These are phyloP conservation scores for Didymella exigua DNA, from an alignment of 2,329 filamentous ascomycete species.

Conservation along the genomic window DNA sequence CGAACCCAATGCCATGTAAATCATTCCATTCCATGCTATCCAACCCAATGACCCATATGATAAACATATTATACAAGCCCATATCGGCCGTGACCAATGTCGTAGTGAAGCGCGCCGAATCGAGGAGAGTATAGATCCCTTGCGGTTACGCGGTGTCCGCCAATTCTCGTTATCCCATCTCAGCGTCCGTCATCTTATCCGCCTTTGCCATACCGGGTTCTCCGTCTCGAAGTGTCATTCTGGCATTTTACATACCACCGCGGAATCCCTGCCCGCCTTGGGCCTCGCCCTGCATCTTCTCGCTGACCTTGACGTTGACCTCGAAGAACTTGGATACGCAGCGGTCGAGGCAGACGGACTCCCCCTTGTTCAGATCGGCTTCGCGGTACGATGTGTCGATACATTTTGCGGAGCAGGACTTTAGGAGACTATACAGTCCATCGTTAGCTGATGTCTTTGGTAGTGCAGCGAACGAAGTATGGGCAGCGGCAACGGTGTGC, in stretches of 20 bases:
- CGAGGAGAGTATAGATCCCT: conserved; percentile 1
- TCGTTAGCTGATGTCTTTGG: not conserved
- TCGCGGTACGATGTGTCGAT: conserved; percentile 92
- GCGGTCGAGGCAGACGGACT: conserved; percentile 96
- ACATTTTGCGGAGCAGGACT: conserved; percentile 93
- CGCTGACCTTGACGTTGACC: conserved; percentile 95
- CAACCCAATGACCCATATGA: conserved; percentile 11
- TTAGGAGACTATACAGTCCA: conserved; percentile 82
- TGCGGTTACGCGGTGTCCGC: not conserved
- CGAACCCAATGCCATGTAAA: not conserved
- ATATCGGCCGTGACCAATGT: not conserved
- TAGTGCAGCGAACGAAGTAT: not conserved
- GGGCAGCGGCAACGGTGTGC: not conserved
- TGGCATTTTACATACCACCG: conserved; percentile 28
- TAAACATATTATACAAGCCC: conserved; percentile 27
- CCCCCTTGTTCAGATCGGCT: conserved; percentile 96
- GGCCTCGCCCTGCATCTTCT: conserved; percentile 92
- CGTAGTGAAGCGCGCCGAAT: not conserved
- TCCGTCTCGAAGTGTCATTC: not conserved
- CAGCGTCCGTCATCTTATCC: not conserved
- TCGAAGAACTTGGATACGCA: conserved; percentile 99
- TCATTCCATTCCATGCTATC: conserved; percentile 7
- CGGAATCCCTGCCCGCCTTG: conserved; percentile 57
- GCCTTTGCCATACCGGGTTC: not conserved
- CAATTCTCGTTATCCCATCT: not conserved